Base-by-base conservation (phyloP, 768 basidiomycete genomes). In the Collybiopsis luxurians region DNA sequence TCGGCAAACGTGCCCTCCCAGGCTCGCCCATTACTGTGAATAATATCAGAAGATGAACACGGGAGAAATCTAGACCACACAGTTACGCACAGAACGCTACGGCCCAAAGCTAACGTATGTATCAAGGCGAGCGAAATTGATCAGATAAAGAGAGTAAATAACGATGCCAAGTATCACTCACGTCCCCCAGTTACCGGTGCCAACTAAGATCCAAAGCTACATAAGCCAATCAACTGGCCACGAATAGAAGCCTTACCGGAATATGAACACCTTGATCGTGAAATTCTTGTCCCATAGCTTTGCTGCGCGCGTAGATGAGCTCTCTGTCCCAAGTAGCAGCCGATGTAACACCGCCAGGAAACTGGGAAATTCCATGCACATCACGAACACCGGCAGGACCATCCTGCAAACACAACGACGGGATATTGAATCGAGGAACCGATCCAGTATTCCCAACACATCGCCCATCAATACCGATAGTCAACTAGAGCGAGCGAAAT, bases 201-300 rank as follows among this genome's bases (percentile, higher is more conserved):
- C 3, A 69, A 62, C 48, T 49, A 19, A 36, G 12, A 4, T 3
- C 11, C 10, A 19, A 28, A 13, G 4, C 30, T 13, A 6, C 12
- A 13, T 21, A 11, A 19, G 11, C 31, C 19, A 4, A 19, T 7
- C 30, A 21, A 31, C 21, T 12, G 1, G 19, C 12, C 3, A 36
- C 10, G 19, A 49, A 10, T 6, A 15, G 15, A 49, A 19, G 19
- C 30, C 48, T 49, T 5, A 49, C 48, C 0, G 61, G 72, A 36
- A 80, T 68, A 61, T 82, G 66, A 12, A 76, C 75, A 12, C 81
- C 81, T 61, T 79, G 76, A 31, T 69, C 74, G 36, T 68, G 64
- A 66, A 77, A 77, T 64, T 83, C 82, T 44, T 57, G 51, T 10
- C 78, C 80, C 71, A 82, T 74, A 0, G 76, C 75, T 23, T 65